phyloP scores from a whole-genome alignment of 129 eudicot genomes.

The Silybum marianum region DNA sequence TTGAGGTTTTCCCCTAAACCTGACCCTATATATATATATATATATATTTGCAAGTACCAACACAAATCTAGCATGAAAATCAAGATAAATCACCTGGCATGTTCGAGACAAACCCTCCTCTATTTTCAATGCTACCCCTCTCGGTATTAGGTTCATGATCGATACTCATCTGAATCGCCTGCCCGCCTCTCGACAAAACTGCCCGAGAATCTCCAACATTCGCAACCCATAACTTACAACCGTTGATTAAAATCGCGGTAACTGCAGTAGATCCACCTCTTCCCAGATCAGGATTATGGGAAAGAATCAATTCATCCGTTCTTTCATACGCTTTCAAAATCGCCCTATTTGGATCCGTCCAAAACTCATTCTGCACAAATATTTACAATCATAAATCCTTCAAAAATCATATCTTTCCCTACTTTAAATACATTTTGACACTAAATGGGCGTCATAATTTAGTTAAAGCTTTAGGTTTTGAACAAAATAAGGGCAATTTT shows the following conservation, averaged over 20 bases:
- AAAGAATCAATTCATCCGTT: conserved; percentile 75
- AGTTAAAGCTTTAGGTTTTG: not conserved
- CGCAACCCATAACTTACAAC: conserved; percentile 69
- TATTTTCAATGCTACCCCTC: conserved; percentile 74
- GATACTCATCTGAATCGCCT: conserved; percentile 70
- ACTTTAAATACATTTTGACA: not conserved
- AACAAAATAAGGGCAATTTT: not conserved
- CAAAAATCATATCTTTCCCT: not conserved
- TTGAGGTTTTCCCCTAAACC: too few relatives aligned
- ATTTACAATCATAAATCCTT: not conserved
- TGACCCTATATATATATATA: too few relatives aligned
- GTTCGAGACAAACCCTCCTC: conserved; percentile 88
- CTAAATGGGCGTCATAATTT: not conserved
- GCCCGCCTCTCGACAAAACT: conserved; percentile 63
- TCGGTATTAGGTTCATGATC: conserved; percentile 92
- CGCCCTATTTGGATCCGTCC: conserved; percentile 65
- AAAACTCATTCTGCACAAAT: conserved; percentile 62
- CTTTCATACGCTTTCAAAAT: conserved; percentile 77
- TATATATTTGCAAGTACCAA: not conserved
- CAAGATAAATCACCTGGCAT: conserved; percentile 69
- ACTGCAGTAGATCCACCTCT: conserved; percentile 93
- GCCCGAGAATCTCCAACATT: conserved; percentile 95
- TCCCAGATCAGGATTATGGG: conserved; percentile 74
- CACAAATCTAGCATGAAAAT: not conserved
- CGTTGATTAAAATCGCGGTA: conserved; percentile 68